Conservation (phyloP, 179 eudicot genomes). For the Spinacia oleracea region DNA sequence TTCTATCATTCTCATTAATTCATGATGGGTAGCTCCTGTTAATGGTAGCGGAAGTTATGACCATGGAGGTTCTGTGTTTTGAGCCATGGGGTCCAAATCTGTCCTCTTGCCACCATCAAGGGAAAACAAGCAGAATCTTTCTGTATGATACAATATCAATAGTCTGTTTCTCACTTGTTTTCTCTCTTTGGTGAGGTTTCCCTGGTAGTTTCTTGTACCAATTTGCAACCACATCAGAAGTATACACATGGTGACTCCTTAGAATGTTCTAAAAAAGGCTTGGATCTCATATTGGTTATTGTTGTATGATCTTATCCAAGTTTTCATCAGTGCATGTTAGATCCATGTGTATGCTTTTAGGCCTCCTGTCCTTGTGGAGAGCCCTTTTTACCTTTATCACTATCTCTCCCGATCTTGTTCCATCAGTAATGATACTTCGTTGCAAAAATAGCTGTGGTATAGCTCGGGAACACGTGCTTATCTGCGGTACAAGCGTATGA, state of each 20-base stretch:
- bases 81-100: too few relatives aligned
- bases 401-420: background rate
- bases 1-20: too few relatives aligned
- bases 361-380: too few relatives aligned
- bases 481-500: conserved; percentile 87
- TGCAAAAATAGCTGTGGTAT: conserved; percentile 51
- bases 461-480: conserved; percentile 70
- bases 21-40: too few relatives aligned
- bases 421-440: conserved; percentile 2
- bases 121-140: too few relatives aligned
- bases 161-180: too few relatives aligned
- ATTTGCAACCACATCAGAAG: background rate
- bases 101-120: too few relatives aligned
- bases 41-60: too few relatives aligned
- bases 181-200: background rate
- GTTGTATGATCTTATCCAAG: background rate
- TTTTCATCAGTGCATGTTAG: background rate
- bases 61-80: too few relatives aligned
- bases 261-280: background rate
- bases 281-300: background rate
- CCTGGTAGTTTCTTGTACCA: background rate
- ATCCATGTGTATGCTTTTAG: background rate
- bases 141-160: too few relatives aligned
- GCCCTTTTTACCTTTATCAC: background rate
- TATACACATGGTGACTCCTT: background rate